Evolutionary conservation across 1,284 basidiomycete genomes (phyloP).

Genomic region (Apiotrichum veenhuisii): DNA sequence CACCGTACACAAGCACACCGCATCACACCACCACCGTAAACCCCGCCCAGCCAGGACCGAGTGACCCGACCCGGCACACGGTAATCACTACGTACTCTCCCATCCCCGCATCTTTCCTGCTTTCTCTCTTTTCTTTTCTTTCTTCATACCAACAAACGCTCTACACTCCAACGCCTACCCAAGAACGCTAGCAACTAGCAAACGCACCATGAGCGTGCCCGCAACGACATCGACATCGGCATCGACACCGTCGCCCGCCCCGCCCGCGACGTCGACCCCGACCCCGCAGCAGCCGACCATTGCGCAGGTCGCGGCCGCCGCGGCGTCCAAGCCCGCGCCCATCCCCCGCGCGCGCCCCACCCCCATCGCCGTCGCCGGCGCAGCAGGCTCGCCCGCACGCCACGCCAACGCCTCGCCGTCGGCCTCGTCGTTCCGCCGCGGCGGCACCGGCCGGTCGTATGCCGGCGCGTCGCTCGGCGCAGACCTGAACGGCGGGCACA

Average conservation of each 20-base stretch:
- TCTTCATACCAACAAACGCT: not conserved
- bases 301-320: slow-evolving; percentile 4
- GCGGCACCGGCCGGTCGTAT: slow-evolving; percentile 8
- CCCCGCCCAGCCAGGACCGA: no score
- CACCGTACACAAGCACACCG: no score
- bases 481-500: slow-evolving; percentile 11
- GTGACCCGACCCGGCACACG: no score
- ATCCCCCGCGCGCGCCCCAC: slow-evolving; percentile 36
- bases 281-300: no score
- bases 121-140: not conserved
- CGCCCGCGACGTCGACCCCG: no score
- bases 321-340: slow-evolving; percentile 29
- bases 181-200: not conserved
- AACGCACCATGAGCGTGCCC: slow-evolving; percentile 21
- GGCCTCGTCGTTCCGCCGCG: slow-evolving; percentile 11
- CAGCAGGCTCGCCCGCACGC: slow-evolving; percentile 7
- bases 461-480: not conserved
- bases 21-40: no score
- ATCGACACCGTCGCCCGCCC: no score
- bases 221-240: slow-evolving; percentile 7
- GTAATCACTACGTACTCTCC: no score
- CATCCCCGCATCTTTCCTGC: no score
- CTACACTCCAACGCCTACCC: not conserved
- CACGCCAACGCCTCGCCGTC: slow-evolving; percentile 7
- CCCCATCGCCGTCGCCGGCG: slow-evolving; percentile 26